These are phyloP conservation scores for Penicillium sp. DNA, from an alignment of 2,329 filamentous ascomycete genomes.

Conservation along the genomic window DNA sequence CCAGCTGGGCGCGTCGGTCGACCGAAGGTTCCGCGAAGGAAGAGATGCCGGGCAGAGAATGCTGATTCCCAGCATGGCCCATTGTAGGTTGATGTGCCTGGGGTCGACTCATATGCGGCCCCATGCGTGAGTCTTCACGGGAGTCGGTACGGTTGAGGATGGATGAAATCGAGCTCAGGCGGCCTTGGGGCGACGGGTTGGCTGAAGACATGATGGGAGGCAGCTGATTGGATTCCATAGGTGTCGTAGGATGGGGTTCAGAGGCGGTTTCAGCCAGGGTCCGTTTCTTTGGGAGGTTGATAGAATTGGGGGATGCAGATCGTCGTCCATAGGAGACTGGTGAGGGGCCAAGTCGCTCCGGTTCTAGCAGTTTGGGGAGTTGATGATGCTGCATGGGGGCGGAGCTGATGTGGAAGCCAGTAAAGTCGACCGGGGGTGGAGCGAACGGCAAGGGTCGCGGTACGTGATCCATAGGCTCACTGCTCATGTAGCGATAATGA, in stretches of 20 bases:
- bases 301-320: constrained; percentile 37
- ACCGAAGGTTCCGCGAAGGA: constrained; percentile 60
- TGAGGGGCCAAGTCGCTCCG: constrained; percentile 35
- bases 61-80: constrained; percentile 22
- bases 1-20: constrained; percentile 68
- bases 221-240: constrained; percentile 43
- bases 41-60: constrained; percentile 37
- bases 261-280: constrained; percentile 39
- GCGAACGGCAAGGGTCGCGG: constrained; percentile 38
- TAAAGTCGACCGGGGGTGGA: constrained; percentile 56
- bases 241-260: constrained; percentile 33
- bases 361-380: constrained; percentile 37
- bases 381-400: constrained; percentile 37
- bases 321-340: constrained; percentile 34
- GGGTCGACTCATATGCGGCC: constrained; percentile 41
- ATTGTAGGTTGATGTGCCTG: constrained; percentile 36
- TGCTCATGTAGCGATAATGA: constrained; percentile 39
- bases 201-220: constrained; percentile 43
- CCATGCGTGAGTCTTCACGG: constrained; percentile 45
- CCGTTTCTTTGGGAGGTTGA: constrained; percentile 41
- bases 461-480: constrained; percentile 43
- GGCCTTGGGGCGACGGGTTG: constrained; percentile 53
- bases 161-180: constrained; percentile 75
- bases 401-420: constrained; percentile 45
- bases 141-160: constrained; percentile 65